These are phyloP conservation scores for Herpetospermum pedunculosum DNA, from an alignment of 306 rosid genomes.

Conservation along the genomic window DNA sequence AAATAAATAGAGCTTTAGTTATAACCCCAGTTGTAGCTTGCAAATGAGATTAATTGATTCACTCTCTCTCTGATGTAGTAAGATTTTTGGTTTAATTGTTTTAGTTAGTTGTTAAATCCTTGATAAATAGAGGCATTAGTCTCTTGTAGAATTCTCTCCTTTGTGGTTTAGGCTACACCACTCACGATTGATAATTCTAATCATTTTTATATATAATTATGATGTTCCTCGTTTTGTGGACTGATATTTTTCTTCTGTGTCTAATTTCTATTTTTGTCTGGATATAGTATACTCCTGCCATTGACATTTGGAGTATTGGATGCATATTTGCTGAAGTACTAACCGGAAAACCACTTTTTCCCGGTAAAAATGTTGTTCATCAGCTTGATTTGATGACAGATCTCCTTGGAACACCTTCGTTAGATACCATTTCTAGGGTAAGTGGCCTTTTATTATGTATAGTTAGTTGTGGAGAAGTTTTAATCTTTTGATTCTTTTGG, in stretches of 20 bases:
- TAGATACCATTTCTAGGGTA: constrained; percentile 85
- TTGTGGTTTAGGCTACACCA: background rate
- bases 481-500: background rate
- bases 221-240: background rate
- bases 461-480: background rate
- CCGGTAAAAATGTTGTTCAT: constrained; percentile 94
- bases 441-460: background rate
- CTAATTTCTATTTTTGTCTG: background rate
- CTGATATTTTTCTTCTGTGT: background rate
- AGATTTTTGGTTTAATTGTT: background rate
- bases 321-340: constrained; percentile 93
- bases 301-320: constrained; percentile 96
- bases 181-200: background rate
- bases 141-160: background rate
- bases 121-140: background rate
- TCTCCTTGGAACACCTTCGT: constrained; percentile 82
- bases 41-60: background rate
- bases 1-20: background rate
- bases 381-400: constrained; percentile 95
- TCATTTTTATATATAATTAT: background rate
- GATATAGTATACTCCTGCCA: constrained; percentile 88
- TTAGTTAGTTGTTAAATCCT: background rate
- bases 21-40: background rate
- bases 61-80: background rate
- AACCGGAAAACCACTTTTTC: constrained; percentile 87